Percentiles rank a stretch among this genome's conserved stretches.
phyloP scores from a whole-genome alignment of 75 land plant species.

The Sequoiadendron giganteum region DNA sequence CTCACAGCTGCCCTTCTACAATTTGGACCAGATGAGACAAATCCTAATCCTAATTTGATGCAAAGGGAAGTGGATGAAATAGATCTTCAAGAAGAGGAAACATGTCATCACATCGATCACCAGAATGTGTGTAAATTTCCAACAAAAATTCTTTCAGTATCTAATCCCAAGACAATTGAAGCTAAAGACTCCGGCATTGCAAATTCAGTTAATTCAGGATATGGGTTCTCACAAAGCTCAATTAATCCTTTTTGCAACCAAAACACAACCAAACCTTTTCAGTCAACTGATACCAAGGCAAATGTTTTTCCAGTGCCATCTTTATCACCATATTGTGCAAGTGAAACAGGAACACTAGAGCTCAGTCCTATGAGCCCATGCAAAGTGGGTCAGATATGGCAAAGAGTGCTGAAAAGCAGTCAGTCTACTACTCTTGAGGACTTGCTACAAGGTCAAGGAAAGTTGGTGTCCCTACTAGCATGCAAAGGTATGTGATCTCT shows the following conservation, averaged over 20 bases:
- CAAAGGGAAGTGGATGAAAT: slow-evolving; percentile 14
- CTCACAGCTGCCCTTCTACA: slow-evolving; percentile 72
- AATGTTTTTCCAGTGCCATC: slow-evolving; percentile 13
- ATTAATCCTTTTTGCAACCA: neutral
- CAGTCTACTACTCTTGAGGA: slow-evolving; percentile 39
- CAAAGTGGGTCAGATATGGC: slow-evolving; percentile 53
- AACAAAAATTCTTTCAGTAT: neutral
- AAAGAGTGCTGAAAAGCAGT: slow-evolving; percentile 32
- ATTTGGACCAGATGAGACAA: slow-evolving; percentile 39
- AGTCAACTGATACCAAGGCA: slow-evolving; percentile 12
- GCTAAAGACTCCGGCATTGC: neutral
- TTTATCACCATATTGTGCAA: neutral
- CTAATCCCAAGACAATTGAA: neutral
- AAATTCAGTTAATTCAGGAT: slow-evolving; percentile 8
- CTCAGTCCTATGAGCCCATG: slow-evolving; percentile 9
- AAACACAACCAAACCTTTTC: slow-evolving; percentile 19
- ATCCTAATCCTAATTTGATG: slow-evolving; percentile 9
- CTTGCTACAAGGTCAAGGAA: slow-evolving; percentile 47
- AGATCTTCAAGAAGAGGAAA: slow-evolving; percentile 18
- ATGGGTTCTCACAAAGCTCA: neutral
- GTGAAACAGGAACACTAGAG: slow-evolving; percentile 11
- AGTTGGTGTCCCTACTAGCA: slow-evolving; percentile 38
- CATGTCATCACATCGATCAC: neutral
- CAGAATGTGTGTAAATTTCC: neutral
- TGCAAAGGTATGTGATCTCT: slow-evolving; percentile 35